Percentiles rank a stretch among this genome's conserved stretches.
These are phyloP conservation scores for Hanseniaspora hatyaiensis DNA, from an alignment of 805 yeast genomes.

Conservation along the genomic window DNA sequence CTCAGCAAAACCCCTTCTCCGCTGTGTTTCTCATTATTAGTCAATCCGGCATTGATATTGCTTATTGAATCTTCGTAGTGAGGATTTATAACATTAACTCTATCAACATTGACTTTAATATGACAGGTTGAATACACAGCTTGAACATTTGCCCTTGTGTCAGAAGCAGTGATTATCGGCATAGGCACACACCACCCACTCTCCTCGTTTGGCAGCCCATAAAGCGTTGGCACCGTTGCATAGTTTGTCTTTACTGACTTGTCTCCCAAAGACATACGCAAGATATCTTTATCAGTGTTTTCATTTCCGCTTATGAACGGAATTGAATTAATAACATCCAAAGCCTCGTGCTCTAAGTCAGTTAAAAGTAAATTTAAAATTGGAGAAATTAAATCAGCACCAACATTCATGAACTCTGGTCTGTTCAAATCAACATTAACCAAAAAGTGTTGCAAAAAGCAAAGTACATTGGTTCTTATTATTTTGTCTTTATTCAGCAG, in stretches of 20 bases:
- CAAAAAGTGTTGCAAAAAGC: slow-evolving; percentile 57
- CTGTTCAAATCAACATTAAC: slow-evolving; percentile 66
- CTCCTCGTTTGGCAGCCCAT: slow-evolving; percentile 82
- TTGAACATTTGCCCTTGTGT: slow-evolving; percentile 85
- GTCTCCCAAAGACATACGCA: slow-evolving; percentile 84
- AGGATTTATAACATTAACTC: slow-evolving; percentile 11
- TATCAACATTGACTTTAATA: slow-evolving; percentile 20
- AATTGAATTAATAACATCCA: slow-evolving; percentile 81
- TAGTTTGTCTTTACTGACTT: slow-evolving; percentile 64
- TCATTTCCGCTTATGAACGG: slow-evolving; percentile 69
- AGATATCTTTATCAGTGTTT: slow-evolving; percentile 77
- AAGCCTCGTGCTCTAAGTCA: slow-evolving; percentile 76
- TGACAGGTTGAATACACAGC: slow-evolving; percentile 85
- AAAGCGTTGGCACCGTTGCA: slow-evolving; percentile 75
- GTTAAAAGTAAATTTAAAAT: slow-evolving; percentile 66
- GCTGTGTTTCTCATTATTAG: not conserved
- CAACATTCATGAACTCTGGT: slow-evolving; percentile 75
- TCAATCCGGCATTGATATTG: not conserved
- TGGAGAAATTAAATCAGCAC: slow-evolving; percentile 92
- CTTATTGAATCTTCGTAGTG: slow-evolving; percentile 10
- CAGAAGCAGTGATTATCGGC: slow-evolving; percentile 83
- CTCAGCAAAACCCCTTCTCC: no score
- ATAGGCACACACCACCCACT: slow-evolving; percentile 96
- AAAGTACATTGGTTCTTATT: slow-evolving; percentile 74
- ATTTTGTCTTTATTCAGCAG: slow-evolving; percentile 65